Percentiles rank a stretch among this genome's conserved stretches.
phyloP scores from a whole-genome alignment of 2,329 filamentous ascomycete species.

The Lachnellula subtilissima region DNA sequence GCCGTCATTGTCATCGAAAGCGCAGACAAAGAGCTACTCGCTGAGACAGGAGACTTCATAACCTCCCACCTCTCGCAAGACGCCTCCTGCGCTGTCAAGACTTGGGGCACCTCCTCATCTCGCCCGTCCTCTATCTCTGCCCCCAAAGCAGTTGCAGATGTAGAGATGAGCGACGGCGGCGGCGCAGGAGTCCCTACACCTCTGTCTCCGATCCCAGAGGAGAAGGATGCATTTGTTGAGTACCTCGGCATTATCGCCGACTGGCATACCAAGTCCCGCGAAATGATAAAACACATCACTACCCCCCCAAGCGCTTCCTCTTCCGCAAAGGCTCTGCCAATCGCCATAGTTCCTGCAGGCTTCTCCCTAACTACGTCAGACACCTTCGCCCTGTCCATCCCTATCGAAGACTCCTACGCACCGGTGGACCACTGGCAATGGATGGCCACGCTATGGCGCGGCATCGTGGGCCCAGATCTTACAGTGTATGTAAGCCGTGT shows the following conservation, averaged over 20 bases:
- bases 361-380: conserved; percentile 80
- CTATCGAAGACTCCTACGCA: conserved; percentile 71
- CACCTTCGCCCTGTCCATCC: conserved; percentile 65
- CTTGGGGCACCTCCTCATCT: conserved; percentile 18
- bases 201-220: background rate
- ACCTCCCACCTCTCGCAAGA: conserved; percentile 31
- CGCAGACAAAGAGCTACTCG: conserved; percentile 46
- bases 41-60: conserved; percentile 59
- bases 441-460: conserved; percentile 92
- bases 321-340: conserved; percentile 45
- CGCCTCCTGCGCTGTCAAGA: conserved; percentile 23
- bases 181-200: conserved; percentile 1
- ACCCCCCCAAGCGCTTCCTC: conserved; percentile 16
- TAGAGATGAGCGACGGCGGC: conserved; percentile 13
- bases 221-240: conserved; percentile 41
- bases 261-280: conserved; percentile 72
- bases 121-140: background rate
- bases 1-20: conserved; percentile 82
- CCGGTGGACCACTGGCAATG: conserved; percentile 95
- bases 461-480: conserved; percentile 75
- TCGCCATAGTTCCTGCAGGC: conserved; percentile 70
- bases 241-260: conserved; percentile 64
- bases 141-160: conserved; percentile 2
- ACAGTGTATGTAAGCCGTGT: conserved; percentile 59
- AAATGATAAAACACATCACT: conserved; percentile 60